These are phyloP conservation scores for Sporisorium iseilematis-ciliati DNA, from an alignment of 1,284 basidiomycete species.

Conservation along the genomic window DNA sequence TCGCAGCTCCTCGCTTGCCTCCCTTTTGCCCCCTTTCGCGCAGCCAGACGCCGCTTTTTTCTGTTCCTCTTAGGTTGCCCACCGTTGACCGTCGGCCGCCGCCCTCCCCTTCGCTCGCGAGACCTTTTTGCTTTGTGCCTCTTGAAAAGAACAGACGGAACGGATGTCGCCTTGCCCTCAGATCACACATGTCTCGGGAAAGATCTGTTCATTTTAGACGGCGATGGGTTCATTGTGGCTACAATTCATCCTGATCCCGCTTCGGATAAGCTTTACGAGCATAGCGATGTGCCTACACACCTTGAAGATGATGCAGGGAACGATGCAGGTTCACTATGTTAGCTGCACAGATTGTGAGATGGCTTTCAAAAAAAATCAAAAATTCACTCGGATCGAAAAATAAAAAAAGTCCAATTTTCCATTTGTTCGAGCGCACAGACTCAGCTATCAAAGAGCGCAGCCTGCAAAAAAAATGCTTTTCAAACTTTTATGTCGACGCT, in stretches of 20 bases:
- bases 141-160: neutral
- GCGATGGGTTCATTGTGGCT: constrained; percentile 1
- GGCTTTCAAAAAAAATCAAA: neutral
- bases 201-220: neutral
- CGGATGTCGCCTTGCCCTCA: constrained; percentile 4
- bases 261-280: neutral
- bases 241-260: neutral
- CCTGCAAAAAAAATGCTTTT: neutral
- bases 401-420: neutral
- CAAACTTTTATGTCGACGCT: constrained; percentile 3
- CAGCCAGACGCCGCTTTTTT: neutral
- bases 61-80: neutral
- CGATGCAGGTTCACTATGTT: constrained; percentile 1
- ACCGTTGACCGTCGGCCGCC: neutral
- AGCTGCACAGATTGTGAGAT: neutral
- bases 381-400: neutral
- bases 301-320: neutral
- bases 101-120: too few relatives aligned
- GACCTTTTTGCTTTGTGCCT: too few relatives aligned
- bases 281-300: neutral
- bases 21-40: neutral
- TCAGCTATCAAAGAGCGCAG: constrained; percentile 9
- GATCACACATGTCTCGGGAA: neutral
- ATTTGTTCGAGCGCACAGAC: neutral
- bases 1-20: neutral